These are phyloP conservation scores for Colletotrichum gigasporum DNA, from an alignment of 2,329 filamentous ascomycete species.

Conservation along the genomic window DNA sequence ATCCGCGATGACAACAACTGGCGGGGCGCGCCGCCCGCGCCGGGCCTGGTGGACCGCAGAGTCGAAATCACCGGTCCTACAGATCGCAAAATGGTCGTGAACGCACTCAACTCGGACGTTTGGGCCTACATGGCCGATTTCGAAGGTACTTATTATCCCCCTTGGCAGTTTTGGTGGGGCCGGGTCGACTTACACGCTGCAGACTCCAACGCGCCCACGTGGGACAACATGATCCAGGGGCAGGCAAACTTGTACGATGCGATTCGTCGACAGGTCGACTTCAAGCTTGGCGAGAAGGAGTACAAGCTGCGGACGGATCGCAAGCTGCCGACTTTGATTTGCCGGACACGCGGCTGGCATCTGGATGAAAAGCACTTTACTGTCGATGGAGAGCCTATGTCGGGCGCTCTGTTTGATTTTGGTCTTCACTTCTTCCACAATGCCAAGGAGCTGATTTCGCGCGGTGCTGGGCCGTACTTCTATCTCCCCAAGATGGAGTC, in stretches of 20 bases:
- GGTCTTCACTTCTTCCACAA: conserved; percentile 97
- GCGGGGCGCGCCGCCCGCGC: conserved; percentile 85
- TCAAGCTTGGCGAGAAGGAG: conserved; percentile 87
- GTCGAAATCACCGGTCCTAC: conserved; percentile 92
- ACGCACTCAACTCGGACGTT: conserved; percentile 87
- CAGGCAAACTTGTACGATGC: conserved; percentile 93
- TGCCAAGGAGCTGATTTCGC: conserved; percentile 80
- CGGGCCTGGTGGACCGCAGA: conserved; percentile 83
- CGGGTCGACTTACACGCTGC: neutral
- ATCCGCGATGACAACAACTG: conserved; percentile 88
- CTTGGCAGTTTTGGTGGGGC: neutral
- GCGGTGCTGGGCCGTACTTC: conserved; percentile 86
- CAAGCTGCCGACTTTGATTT: conserved; percentile 80
- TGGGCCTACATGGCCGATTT: conserved; percentile 98
- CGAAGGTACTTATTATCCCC: conserved; percentile 51
- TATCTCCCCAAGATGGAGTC: conserved; percentile 94
- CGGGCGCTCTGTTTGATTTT: conserved; percentile 87
- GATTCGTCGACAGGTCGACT: conserved; percentile 85
- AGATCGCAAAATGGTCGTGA: conserved; percentile 94
- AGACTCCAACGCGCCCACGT: conserved; percentile 87
- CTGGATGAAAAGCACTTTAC: conserved; percentile 93
- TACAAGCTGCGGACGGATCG: conserved; percentile 92
- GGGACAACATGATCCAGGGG: conserved; percentile 95
- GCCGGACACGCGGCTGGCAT: conserved; percentile 89
- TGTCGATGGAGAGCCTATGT: conserved; percentile 87